These are phyloP conservation scores for Saccharomycopsis hybrid DNA, from an alignment of 1,139 yeast species.

Conservation along the genomic window DNA sequence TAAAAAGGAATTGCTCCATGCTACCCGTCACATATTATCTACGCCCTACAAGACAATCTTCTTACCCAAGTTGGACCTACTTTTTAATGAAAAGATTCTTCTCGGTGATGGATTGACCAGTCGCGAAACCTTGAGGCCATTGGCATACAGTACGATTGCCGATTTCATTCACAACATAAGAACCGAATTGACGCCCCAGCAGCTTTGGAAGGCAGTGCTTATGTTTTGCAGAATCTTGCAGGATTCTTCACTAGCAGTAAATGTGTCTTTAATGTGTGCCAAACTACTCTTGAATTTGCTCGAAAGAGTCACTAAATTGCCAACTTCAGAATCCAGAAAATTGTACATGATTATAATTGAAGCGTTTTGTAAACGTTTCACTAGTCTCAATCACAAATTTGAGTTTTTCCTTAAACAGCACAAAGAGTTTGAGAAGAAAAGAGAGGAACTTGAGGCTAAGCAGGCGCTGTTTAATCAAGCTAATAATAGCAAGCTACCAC, in stretches of 20 bases:
- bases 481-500: constrained; percentile 18
- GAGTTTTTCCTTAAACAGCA: constrained; percentile 63
- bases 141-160: constrained; percentile 94
- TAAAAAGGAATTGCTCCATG: constrained; percentile 86
- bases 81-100: constrained; percentile 80
- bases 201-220: constrained; percentile 81
- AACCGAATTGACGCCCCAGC: constrained; percentile 73
- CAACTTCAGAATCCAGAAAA: constrained; percentile 76
- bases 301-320: constrained; percentile 80
- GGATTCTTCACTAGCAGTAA: constrained; percentile 77
- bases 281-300: constrained; percentile 80
- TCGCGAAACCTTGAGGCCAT: constrained; percentile 75
- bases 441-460: constrained; percentile 34
- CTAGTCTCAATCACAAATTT: constrained; percentile 65
- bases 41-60: constrained; percentile 82
- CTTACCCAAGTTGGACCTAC: constrained; percentile 74
- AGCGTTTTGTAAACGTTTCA: constrained; percentile 80
- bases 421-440: constrained; percentile 42
- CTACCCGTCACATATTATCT: constrained; percentile 87
- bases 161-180: constrained; percentile 93
- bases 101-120: constrained; percentile 93
- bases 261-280: constrained; percentile 97
- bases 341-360: constrained; percentile 76
- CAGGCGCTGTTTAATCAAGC: constrained; percentile 7
- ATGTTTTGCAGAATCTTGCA: constrained; percentile 78